Conservation (phyloP, 345 rosid species). For the Streptanthus diversifolius region DNA sequence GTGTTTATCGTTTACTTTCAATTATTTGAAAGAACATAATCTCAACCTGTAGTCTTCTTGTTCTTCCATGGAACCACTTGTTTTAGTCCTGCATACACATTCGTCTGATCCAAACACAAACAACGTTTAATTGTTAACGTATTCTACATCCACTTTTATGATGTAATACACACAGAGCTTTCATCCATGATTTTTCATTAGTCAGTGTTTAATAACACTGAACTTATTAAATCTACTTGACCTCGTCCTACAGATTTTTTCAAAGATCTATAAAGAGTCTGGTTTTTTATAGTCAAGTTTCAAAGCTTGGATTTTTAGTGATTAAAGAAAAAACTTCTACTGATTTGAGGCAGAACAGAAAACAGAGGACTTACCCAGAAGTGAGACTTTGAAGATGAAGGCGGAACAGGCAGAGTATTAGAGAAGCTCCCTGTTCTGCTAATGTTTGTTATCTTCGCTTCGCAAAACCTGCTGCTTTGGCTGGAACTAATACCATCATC, state of each 20-base stretch:
- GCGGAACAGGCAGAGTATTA: slow-evolving; percentile 15
- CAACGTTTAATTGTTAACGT: background rate
- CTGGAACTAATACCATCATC: slow-evolving; percentile 23
- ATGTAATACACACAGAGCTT: background rate
- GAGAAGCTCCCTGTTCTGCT: slow-evolving; percentile 51
- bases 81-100: slow-evolving; percentile 63
- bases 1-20: background rate
- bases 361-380: slow-evolving; percentile 61
- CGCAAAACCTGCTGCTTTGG: slow-evolving; percentile 34
- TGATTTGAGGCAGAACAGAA: background rate
- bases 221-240: background rate
- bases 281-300: background rate
- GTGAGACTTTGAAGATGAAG: slow-evolving; percentile 39
- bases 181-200: background rate
- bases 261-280: background rate
- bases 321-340: background rate
- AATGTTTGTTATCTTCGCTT: slow-evolving; percentile 34
- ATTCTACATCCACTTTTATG: background rate
- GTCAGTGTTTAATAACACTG: background rate
- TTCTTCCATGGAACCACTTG: slow-evolving; percentile 65
- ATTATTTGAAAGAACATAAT: background rate
- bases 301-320: background rate
- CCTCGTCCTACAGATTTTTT: background rate
- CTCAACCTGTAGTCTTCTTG: slow-evolving; percentile 37
- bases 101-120: slow-evolving; percentile 46